Evolutionary conservation across 495 filamentous ascomycete genomes (phyloP).

Genomic region (Trichoderma erinaceum): DNA sequence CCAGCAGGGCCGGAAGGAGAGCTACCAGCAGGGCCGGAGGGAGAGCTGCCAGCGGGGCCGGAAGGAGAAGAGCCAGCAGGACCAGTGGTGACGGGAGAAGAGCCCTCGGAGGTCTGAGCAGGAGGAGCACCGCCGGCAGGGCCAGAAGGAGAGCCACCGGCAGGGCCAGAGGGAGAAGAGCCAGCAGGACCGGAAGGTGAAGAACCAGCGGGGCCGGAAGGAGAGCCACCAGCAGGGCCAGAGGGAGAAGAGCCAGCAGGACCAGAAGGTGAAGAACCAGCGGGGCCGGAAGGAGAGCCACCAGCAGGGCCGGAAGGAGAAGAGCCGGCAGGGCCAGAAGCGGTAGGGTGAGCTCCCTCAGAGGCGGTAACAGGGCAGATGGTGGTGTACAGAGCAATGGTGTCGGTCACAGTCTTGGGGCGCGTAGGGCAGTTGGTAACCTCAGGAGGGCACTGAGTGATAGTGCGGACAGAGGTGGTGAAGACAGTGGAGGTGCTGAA

Average conservation of each 20-base stretch:
- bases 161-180: background rate
- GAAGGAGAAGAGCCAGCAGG: background rate
- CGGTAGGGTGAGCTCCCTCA: conserved; percentile 4
- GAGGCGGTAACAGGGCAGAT: conserved; percentile 27
- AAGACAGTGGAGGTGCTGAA: conserved; percentile 35
- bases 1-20: no score
- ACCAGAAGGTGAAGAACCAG: no score
- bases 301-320: no score
- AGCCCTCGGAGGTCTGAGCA: background rate
- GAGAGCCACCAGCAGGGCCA: background rate
- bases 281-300: no score
- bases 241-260: no score
- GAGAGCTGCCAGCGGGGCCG: no score
- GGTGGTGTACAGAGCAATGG: conserved; percentile 28
- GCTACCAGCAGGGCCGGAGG: no score
- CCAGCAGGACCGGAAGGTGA: background rate
- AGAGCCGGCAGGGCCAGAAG: conserved; percentile 13
- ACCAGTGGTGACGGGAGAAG: background rate
- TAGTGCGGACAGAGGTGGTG: conserved; percentile 30
- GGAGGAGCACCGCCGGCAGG: conserved; percentile 8
- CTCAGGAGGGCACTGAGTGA: conserved; percentile 30
- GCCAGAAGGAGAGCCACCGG: background rate
- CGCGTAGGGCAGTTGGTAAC: conserved; percentile 27
- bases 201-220: background rate
- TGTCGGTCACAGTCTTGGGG: conserved; percentile 26